Evolutionary conservation across 148 eudicot genomes (phyloP), one percentile per base, ranked within the genome.

Genomic region (Rhododendron simsii): DNA sequence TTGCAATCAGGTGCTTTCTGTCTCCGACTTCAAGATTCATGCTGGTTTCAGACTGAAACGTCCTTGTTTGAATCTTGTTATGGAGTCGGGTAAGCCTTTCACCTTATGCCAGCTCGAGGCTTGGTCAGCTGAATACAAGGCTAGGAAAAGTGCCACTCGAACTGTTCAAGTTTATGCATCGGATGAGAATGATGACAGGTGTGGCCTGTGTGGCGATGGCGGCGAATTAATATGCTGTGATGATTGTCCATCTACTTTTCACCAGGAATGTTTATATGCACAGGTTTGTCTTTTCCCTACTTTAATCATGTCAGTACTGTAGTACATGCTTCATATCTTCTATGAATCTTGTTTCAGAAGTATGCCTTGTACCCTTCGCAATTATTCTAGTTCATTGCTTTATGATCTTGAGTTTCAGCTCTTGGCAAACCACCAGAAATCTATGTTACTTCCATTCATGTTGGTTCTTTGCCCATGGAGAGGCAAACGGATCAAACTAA

Each of bases 161-260:
- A 87, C 89, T 84, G 90, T 90, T 33, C 92, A 88, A 83, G 89
- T 87, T 78, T 92, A 93, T 85, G 95, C 90, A 55, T 85, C 88
- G 78, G 99, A 97, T 88, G 87, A 92, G 87, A 95, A 93, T 89
- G 99, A 97, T 89, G 99, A 97, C 89, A 94, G 94, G 45, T 97
- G 99, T 92, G 99, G 99, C 45, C 86, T 94, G 82, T 97, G 99
- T 91, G 99, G 99, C n/a, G 98, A 93, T 87, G 98, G 94, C 45
- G 99, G 99, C 30, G 98, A 97, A 91, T 83, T 97, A 88, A 91
- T 97, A 65, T 97, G 99, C 81, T 97, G 99, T 87, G 99, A 97
- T 85, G 91, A 93, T 90, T 97, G 99, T 87, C 99, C 98, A 87
- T 93, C 99, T 76, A 96, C 99, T 69, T 97, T 91, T 88, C 99